phyloP scores from a whole-genome alignment of 371 early-diverging fungal species.

The Mortierella sp. region DNA sequence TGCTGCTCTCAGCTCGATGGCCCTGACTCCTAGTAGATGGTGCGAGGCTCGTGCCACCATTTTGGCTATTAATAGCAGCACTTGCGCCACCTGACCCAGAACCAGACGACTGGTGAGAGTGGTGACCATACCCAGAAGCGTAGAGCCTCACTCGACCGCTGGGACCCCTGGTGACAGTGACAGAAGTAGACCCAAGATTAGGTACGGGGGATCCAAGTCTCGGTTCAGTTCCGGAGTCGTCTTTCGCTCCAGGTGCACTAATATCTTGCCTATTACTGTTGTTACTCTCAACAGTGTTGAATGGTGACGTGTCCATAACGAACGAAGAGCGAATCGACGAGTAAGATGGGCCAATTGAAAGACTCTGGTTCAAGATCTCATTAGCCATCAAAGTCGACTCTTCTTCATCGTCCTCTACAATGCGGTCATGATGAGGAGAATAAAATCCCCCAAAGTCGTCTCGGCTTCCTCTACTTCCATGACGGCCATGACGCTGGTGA shows the following conservation, averaged over 20 bases:
- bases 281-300: slow-evolving; percentile 8
- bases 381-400: slow-evolving; percentile 53
- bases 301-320: slow-evolving; percentile 49
- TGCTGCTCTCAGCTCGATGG: slow-evolving; percentile 42
- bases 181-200: slow-evolving; percentile 11
- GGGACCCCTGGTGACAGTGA: slow-evolving; percentile 6
- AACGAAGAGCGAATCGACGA: slow-evolving; percentile 56
- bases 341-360: slow-evolving; percentile 53
- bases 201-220: slow-evolving; percentile 26
- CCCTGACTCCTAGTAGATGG: slow-evolving; percentile 6
- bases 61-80: slow-evolving; percentile 9
- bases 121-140: slow-evolving; percentile 45
- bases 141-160: slow-evolving; percentile 28
- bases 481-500: slow-evolving; percentile 50
- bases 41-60: not conserved
- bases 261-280: slow-evolving; percentile 1
- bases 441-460: slow-evolving; percentile 53
- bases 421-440: slow-evolving; percentile 50
- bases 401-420: slow-evolving; percentile 55
- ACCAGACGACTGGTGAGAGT: slow-evolving; percentile 38
- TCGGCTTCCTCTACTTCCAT: slow-evolving; percentile 53
- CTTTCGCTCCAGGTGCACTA: not conserved
- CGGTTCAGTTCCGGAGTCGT: not conserved
- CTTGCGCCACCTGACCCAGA: slow-evolving; percentile 41
- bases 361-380: slow-evolving; percentile 52